Evolutionary conservation across 257 asterid species (phyloP), one percentile per base, ranked within the genome.

Genomic region (Haberlea rhodopensis): DNA sequence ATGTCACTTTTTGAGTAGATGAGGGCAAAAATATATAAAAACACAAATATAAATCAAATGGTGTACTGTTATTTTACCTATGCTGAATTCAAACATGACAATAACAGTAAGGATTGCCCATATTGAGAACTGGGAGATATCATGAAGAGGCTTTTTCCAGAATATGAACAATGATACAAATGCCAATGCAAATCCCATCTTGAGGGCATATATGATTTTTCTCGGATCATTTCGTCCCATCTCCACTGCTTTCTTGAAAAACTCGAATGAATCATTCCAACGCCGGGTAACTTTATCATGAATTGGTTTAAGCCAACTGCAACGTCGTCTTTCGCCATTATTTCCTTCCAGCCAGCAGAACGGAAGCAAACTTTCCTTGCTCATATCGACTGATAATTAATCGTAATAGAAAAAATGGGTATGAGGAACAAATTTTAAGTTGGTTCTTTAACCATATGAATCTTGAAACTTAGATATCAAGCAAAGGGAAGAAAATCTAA

Each of bases 1-100:
- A 25, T 9, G 13, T 57, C 5, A 57, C 22, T 11, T 15, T 25
- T 3, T 5, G 15, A n/a, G 0, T 24, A 25, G 0, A 26, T 0
- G 2, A 26, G 10, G 8, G 31, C 25, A 27, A 4, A 3, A 6
- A 25, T 3, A 18, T 11, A 55, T 21, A 53, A 51, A 2, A 10
- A 21, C 6, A 23, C 31, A 3, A 4, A 20, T 19, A 25, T 0
- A n/a, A n/a, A n/a, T n/a, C n/a, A n/a, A n/a, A 56, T 3, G 40
- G 40, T 40, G 0, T 32, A 22, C 20, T 37, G 29, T 28, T 18
- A 5, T 18, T 18, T 23, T 82, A 87, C 95, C 96, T 71, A 86
- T 84, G 68, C 95, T 88, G 82, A 88, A 88, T 71, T 88, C 96
- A 20, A 88, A 88, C 74, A 86, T 87, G 13, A 88, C 96, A 5